These are phyloP conservation scores for Pyricularia grisea DNA, from an alignment of 2,329 filamentous ascomycete genomes.

Conservation along the genomic window DNA sequence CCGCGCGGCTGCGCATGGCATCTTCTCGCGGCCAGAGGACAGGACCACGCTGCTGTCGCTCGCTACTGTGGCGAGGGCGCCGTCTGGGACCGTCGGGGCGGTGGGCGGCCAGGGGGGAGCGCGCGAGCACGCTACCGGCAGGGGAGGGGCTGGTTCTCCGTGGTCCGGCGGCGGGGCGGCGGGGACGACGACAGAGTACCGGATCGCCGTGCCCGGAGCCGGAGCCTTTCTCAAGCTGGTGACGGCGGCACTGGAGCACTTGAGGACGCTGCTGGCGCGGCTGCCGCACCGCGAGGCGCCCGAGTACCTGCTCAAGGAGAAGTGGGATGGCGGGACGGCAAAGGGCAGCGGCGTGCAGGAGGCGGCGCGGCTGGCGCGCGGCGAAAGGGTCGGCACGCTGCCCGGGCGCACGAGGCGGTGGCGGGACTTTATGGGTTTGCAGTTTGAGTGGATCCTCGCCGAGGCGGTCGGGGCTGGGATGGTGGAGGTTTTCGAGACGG, in stretches of 20 bases:
- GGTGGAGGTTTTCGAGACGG: conserved; percentile 66
- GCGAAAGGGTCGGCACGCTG: conserved; percentile 46
- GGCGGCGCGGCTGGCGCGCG: conserved; percentile 38
- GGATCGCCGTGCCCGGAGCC: conserved; percentile 55
- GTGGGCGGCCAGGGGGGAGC: conserved; percentile 60
- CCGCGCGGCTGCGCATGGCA: conserved; percentile 17
- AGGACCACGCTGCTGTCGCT: conserved; percentile 49
- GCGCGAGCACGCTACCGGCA: conserved; percentile 49
- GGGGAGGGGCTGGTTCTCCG: conserved; percentile 30
- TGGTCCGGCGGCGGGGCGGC: conserved; percentile 19
- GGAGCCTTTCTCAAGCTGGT: conserved; percentile 60
- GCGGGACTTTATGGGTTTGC: conserved; percentile 59
- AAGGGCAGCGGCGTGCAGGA: conserved; percentile 22
- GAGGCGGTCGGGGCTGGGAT: conserved; percentile 62
- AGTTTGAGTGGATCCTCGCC: conserved; percentile 62
- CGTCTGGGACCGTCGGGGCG: conserved; percentile 59
- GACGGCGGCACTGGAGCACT: conserved; percentile 49
- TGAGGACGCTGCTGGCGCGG: conserved; percentile 48
- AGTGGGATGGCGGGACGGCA: conserved; percentile 60
- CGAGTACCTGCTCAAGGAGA: conserved; percentile 51
- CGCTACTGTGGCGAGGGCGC: conserved; percentile 51
- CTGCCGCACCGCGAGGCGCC: conserved; percentile 55
- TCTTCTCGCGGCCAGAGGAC: conserved; percentile 41
- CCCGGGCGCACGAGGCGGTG: conserved; percentile 58
- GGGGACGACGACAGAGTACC: conserved; percentile 16